These are phyloP conservation scores for Coemansia sp. DNA, from an alignment of 371 early-diverging fungal species.

Conservation along the genomic window DNA sequence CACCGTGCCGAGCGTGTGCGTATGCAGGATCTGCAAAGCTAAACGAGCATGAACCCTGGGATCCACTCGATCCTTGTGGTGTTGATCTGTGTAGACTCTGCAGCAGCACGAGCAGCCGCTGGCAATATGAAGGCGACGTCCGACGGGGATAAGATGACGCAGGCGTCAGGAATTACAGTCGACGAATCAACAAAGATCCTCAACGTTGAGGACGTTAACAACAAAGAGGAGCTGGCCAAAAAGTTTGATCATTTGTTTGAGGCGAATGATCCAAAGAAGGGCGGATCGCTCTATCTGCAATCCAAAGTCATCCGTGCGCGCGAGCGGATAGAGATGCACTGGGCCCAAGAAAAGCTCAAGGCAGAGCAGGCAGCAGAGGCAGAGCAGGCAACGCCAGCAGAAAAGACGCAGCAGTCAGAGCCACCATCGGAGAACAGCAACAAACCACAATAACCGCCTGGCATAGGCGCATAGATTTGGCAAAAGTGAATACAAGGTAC, in stretches of 20 bases:
- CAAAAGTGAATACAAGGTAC: background rate
- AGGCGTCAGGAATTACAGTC: constrained; percentile 81
- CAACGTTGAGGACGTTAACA: constrained; percentile 75
- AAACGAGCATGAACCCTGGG: no score
- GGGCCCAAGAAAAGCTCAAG: constrained; percentile 57
- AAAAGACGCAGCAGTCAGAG: constrained; percentile 2
- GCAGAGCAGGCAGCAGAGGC: constrained; percentile 31
- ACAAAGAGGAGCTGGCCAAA: constrained; percentile 70
- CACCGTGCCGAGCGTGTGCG: background rate
- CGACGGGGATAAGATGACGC: constrained; percentile 70
- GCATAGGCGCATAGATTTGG: background rate
- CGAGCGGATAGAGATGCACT: constrained; percentile 88
- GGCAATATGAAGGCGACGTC: constrained; percentile 58
- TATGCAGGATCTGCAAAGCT: no score
- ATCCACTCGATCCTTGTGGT: background rate
- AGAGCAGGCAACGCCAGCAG: constrained; percentile 14
- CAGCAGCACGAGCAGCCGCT: constrained; percentile 58
- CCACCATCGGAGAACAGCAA: background rate
- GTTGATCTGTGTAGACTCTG: constrained; percentile 35
- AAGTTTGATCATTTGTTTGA: constrained; percentile 88
- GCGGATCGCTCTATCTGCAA: constrained; percentile 93
- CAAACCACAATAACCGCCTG: background rate
- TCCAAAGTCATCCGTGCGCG: constrained; percentile 92
- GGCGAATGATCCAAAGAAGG: constrained; percentile 80
- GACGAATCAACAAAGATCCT: constrained; percentile 93